Base-by-base conservation (phyloP, 148 eudicot species). In the Linanthus parryae region DNA sequence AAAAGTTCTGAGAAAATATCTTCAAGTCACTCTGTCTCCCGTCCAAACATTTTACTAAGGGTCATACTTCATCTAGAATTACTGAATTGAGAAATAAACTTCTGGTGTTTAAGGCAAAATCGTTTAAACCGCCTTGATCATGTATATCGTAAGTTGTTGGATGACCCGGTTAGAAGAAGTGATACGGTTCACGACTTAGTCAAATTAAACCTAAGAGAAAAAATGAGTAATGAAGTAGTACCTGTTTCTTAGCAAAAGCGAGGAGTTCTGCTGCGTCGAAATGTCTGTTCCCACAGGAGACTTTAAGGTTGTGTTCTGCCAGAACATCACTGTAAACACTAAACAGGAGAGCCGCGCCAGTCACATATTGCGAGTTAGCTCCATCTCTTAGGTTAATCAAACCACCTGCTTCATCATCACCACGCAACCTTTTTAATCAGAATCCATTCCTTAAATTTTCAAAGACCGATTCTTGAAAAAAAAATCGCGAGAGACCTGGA, bases 281-380 rank as follows among this genome's bases (percentile, higher is more conserved):
- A 7, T 68, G 44, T 55, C 78, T 69, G 58, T 33, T 40, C 8
- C 91, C 90, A 50, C 97, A 90, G 0, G 17, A 11, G 39, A 80
- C 82, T n/a, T 58, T 49, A 38, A 77, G 80, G 24, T 81, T 78
- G 74, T 78, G 35, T 46, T 33, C 62, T 47, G 81, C 77, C 14
- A 90, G 68, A 27, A 80, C 13, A 68, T 90, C 97, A 30, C 84
- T 71, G 5, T 90, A 85, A 2, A 83, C 67, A 25, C 75, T 83
- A 38, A 85, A 78, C 15, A 80, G 49, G 44, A 90, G 69, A 36
- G 95, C 72, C 3, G 88, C 57, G 23, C 68, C 75, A 0, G 92
- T 90, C 8, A 74, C 95, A 36, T 90, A 90, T 34, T 90, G 97
- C 3, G 73, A 43, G 61, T 90, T 90, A 39, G 97, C 97, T 16